Evolutionary conservation across 2,329 filamentous ascomycete genomes (phyloP), one percentile per base, ranked within the genome.

Genomic region (Neoscytalidium dimidiatum): DNA sequence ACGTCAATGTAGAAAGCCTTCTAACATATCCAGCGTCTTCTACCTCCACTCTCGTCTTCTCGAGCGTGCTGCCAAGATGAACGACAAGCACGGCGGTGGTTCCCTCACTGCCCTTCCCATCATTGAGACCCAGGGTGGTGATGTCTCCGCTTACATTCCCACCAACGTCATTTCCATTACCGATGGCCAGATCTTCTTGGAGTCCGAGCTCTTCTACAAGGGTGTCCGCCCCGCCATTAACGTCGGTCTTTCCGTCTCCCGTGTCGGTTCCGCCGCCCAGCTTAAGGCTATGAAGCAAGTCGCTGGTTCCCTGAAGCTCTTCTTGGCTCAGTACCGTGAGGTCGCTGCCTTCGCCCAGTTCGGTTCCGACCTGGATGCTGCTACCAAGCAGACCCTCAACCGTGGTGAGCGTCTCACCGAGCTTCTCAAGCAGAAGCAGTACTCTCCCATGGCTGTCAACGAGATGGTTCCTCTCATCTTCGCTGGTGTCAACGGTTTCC

Each of bases 211-310:
- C 71, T 99, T 98, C 91, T 98, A 97, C 92, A 99, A 99, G 92
- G 95, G 95, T 96, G 85, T 99, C 84, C 94, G 95, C 80, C 95
- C 95, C 77, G 95, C 95, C 85, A 99, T 99, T 84, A 99, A 99
- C 89, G 95, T 99, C 91, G 95, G 95, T 95, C 92, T 99, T 75
- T 99, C 95, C 77, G 95, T 99, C 76, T 99, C 95, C 74, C 95
- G 95, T 92, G 95, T 99, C 90, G 95, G 95, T 82, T 99, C 95
- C 79, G 92, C 95, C 81, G 95, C 95, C 80, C 95, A 99, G 89
- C 89, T 98, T 83, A 99, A 98, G 92, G 94, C 95, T 85, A 99
- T 99, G 95, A 99, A 99, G 90, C 95, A 99, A 88, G 95, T 99
- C 76, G 95, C 95, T 78, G 95, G 95, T 89, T 98, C 94, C 74